phyloP scores from a whole-genome alignment of 495 filamentous ascomycete genomes.

The Parathielavia hyrcaniae region DNA sequence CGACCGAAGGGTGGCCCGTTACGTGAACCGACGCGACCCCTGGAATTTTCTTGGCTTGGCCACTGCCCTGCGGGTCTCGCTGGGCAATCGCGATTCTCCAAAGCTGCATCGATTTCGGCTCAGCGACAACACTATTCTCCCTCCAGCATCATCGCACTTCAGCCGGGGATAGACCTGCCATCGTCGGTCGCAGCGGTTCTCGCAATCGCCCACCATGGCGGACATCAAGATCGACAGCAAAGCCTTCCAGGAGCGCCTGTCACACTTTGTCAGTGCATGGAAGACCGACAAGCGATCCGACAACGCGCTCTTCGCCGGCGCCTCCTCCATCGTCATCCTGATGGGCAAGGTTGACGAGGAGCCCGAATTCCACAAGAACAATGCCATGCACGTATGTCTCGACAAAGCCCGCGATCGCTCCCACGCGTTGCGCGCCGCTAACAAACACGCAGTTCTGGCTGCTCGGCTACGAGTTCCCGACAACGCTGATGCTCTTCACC shows the following conservation, averaged over 20 bases:
- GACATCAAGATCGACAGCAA: slow-evolving; percentile 84
- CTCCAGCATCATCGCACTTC: slow-evolving; percentile 10
- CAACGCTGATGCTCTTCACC: slow-evolving; percentile 87
- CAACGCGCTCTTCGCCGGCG: slow-evolving; percentile 76
- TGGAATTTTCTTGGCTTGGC: slow-evolving; percentile 17
- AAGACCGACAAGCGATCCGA: slow-evolving; percentile 84
- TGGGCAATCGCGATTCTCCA: slow-evolving; percentile 10
- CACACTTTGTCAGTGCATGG: slow-evolving; percentile 81
- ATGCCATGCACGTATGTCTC: slow-evolving; percentile 80
- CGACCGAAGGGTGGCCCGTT: slow-evolving; percentile 15
- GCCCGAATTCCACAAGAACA: slow-evolving; percentile 81
- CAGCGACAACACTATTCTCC: background rate
- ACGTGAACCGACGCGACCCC: slow-evolving; percentile 19
- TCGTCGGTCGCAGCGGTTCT: slow-evolving; percentile 26
- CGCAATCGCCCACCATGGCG: slow-evolving; percentile 44
- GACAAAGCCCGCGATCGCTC: background rate
- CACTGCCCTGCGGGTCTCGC: slow-evolving; percentile 11
- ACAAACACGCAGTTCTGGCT: slow-evolving; percentile 76
- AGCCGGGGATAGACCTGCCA: slow-evolving; percentile 19
- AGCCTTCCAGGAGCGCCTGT: slow-evolving; percentile 85
- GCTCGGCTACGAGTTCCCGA: slow-evolving; percentile 96
- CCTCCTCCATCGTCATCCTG: slow-evolving; percentile 74
- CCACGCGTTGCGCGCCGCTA: slow-evolving; percentile 12
- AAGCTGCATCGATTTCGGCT: slow-evolving; percentile 8
- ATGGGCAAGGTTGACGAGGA: slow-evolving; percentile 92